These are phyloP conservation scores for Penicillium parvum DNA, from an alignment of 495 filamentous ascomycete species.

Conservation along the genomic window DNA sequence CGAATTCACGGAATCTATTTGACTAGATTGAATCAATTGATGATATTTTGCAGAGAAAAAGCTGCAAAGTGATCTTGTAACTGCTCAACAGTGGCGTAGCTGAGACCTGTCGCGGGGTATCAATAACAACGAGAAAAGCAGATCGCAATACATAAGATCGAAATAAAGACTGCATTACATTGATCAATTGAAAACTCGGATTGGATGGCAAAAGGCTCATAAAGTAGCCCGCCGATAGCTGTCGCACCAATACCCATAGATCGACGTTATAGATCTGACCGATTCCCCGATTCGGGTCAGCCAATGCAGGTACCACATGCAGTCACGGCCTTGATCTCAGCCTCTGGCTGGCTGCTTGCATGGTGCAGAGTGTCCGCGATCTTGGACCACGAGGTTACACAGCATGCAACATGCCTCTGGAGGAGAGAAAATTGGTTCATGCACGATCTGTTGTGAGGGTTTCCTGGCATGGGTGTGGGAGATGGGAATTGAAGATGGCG, in stretches of 20 bases:
- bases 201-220: not conserved
- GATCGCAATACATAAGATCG: not conserved
- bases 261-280: slow-evolving; percentile 11
- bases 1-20: too few species aligned
- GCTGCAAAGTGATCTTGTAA: not conserved
- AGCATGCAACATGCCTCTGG: slow-evolving; percentile 9
- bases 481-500: too few species aligned
- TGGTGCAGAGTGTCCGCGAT: slow-evolving; percentile 1
- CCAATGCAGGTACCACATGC: slow-evolving; percentile 21
- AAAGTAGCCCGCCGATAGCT: not conserved
- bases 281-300: slow-evolving; percentile 4
- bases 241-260: slow-evolving; percentile 12
- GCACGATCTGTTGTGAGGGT: not conserved
- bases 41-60: too few species aligned
- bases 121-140: not conserved
- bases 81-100: slow-evolving; percentile 1
- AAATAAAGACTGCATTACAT: not conserved
- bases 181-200: not conserved
- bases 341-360: slow-evolving; percentile 15
- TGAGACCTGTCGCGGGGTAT: slow-evolving; percentile 5
- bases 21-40: too few species aligned
- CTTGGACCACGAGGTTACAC: slow-evolving; percentile 14
- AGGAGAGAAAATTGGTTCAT: not conserved
- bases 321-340: slow-evolving; percentile 14
- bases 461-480: not conserved